These are phyloP conservation scores for Cryphonectria japonica DNA, from an alignment of 2,329 filamentous ascomycete species.

Conservation along the genomic window DNA sequence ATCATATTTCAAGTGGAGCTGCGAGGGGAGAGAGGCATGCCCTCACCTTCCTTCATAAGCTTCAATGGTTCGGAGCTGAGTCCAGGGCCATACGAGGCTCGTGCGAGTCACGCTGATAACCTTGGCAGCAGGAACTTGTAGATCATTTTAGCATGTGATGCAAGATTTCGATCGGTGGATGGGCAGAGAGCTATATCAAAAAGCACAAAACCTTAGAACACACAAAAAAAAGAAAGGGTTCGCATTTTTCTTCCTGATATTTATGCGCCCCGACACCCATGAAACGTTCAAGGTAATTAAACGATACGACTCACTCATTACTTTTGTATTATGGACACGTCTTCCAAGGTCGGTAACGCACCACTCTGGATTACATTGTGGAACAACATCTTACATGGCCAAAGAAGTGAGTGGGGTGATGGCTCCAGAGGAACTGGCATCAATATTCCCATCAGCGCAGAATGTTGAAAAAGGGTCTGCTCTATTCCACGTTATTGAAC, in stretches of 20 bases:
- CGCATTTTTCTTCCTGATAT: too few species aligned
- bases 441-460: neutral
- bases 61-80: neutral
- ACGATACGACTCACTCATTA: neutral
- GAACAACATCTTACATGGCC: neutral
- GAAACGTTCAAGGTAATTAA: neutral
- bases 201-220: neutral
- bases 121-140: neutral
- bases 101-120: neutral
- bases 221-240: neutral
- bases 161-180: neutral
- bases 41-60: neutral
- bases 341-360: neutral
- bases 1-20: neutral
- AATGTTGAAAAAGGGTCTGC: neutral
- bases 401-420: neutral
- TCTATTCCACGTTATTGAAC: neutral
- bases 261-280: too few species aligned
- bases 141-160: neutral
- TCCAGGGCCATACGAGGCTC: neutral
- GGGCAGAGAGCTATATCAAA: neutral
- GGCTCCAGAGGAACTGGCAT: neutral
- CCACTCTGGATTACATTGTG: neutral
- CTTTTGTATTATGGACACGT: neutral
- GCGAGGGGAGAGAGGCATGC: too few species aligned